These are phyloP conservation scores for Phytomonas sp. DNA, from an alignment of 208 protist species.

Conservation along the genomic window DNA sequence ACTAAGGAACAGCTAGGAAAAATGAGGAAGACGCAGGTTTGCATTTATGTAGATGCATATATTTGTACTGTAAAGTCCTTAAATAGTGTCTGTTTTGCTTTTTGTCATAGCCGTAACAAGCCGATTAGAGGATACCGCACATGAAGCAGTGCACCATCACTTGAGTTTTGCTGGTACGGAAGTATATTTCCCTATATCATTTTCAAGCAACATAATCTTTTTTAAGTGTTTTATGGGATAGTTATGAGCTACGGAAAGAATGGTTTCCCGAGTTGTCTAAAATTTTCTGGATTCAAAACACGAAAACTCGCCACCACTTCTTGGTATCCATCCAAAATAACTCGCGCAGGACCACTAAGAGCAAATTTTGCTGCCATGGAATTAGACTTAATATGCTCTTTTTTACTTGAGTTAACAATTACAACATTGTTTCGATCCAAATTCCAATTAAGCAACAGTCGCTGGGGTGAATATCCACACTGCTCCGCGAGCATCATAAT, in stretches of 20 bases:
- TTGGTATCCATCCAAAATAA: conserved; percentile 53
- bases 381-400: conserved; percentile 74
- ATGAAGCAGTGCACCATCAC: not conserved
- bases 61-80: not conserved
- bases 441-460: conserved; percentile 75
- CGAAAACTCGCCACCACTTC: conserved; percentile 31
- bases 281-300: conserved; percentile 69
- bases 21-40: not conserved
- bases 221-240: not conserved
- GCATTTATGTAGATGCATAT: conserved; percentile 6
- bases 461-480: conserved; percentile 55
- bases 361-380: conserved; percentile 71
- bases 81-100: not conserved
- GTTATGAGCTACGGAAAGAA: conserved; percentile 34
- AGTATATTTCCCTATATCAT: not conserved
- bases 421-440: conserved; percentile 77
- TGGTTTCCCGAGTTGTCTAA: conserved; percentile 32
- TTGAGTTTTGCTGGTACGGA: not conserved
- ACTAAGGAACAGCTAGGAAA: not conserved
- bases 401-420: conserved; percentile 67
- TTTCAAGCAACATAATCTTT: not conserved
- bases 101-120: not conserved
- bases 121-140: not conserved
- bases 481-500: conserved; percentile 41
- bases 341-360: conserved; percentile 40